Conservation (phyloP, 2,329 filamentous ascomycete genomes). For the Shiraia sp. region DNA sequence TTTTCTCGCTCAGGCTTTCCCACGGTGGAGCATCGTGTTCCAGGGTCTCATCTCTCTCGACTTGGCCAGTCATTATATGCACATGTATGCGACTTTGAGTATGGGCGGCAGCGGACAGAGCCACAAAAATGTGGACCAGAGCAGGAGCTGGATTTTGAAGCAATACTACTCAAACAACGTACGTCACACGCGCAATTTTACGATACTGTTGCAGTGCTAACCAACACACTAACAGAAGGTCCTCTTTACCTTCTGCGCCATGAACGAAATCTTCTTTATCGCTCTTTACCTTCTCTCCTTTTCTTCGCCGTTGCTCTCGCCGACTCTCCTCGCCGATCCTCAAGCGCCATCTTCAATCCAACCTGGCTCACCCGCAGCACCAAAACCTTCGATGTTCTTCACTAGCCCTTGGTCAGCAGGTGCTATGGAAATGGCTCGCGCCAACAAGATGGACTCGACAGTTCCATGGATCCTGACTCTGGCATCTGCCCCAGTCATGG, state of each 20-base stretch:
- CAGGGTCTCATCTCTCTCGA: conserved; percentile 91
- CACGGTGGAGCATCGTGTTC: conserved; percentile 91
- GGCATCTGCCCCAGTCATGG: conserved; percentile 84
- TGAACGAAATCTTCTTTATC: conserved; percentile 98
- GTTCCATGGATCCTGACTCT: conserved; percentile 79
- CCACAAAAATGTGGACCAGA: conserved; percentile 93
- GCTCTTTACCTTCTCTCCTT: conserved; percentile 97
- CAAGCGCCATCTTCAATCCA: conserved; percentile 58
- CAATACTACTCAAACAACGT: conserved; percentile 98
- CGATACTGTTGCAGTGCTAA: background rate
- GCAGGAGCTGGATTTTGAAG: conserved; percentile 85
- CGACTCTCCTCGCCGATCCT: conserved; percentile 71
- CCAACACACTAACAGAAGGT: conserved; percentile 65
- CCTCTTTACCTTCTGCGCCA: conserved; percentile 83
- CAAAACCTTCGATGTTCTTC: conserved; percentile 74
- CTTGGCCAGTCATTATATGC: conserved; percentile 95
- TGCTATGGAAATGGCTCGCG: conserved; percentile 84
- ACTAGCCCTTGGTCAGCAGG: conserved; percentile 89
- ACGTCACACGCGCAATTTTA: conserved; percentile 34
- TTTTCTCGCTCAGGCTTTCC: conserved; percentile 92
- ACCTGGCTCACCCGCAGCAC: conserved; percentile 70
- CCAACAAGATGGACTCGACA: conserved; percentile 73
- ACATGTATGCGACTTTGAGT: conserved; percentile 94
- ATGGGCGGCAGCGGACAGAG: conserved; percentile 79
- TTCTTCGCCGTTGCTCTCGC: conserved; percentile 85